A percentile compares a stretch with the other conserved stretches of the same genome.
Evolutionary conservation across 371 early-diverging fungal genomes (phyloP).

Genomic region (Mucor indicus): DNA sequence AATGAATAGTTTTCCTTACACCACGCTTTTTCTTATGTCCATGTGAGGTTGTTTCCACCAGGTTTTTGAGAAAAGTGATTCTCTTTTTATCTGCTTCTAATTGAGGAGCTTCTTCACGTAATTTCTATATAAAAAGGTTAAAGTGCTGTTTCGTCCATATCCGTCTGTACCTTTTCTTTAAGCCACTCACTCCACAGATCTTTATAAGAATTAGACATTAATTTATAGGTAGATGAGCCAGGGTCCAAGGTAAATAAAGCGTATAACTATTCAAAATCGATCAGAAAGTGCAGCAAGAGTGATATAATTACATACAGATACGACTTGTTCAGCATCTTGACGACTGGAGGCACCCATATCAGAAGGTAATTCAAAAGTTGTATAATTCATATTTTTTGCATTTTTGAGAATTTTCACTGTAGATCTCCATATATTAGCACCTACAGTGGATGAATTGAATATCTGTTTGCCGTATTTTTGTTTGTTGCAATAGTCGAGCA

Average conservation of each 20-base stretch:
- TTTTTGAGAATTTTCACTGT: slow-evolving; percentile 11
- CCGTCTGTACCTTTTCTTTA: slow-evolving; percentile 36
- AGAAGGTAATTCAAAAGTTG: slow-evolving; percentile 16
- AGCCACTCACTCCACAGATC: slow-evolving; percentile 67
- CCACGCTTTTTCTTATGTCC: background rate
- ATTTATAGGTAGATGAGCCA: slow-evolving; percentile 48
- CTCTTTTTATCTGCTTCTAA: slow-evolving; percentile 26
- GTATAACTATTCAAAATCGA: slow-evolving; percentile 21
- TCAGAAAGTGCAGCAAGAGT: no score
- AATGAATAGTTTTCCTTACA: no score
- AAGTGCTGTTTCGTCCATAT: background rate
- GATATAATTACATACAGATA: slow-evolving; percentile 34
- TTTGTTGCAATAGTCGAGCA: slow-evolving; percentile 29
- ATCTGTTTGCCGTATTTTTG: slow-evolving; percentile 11
- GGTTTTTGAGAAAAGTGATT: slow-evolving; percentile 22
- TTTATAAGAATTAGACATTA: slow-evolving; percentile 59
- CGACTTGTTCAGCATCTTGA: slow-evolving; percentile 59
- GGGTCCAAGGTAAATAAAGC: slow-evolving; percentile 53
- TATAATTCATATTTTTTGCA: background rate
- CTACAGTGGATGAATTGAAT: slow-evolving; percentile 7
- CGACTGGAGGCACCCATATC: slow-evolving; percentile 1
- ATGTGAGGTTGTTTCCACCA: slow-evolving; percentile 17
- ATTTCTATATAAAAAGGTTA: slow-evolving; percentile 9
- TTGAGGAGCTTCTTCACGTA: slow-evolving; percentile 18
- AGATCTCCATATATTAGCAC: slow-evolving; percentile 23